phyloP scores from a whole-genome alignment of 139 green algal genomes.

The Micromonas pusilla region DNA sequence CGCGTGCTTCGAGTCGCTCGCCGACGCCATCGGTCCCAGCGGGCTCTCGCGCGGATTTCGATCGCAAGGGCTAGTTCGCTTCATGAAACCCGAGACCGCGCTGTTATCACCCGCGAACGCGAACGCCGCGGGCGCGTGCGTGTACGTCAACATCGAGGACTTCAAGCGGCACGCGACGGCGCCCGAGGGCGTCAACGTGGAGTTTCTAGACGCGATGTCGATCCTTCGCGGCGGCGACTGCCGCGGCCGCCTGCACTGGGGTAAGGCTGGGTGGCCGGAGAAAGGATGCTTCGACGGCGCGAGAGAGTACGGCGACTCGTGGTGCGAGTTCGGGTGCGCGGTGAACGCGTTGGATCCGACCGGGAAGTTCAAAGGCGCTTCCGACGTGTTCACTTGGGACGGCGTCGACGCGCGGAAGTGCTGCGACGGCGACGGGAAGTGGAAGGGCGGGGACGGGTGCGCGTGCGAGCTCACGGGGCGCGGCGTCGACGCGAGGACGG shows the following conservation, averaged over 20 bases:
- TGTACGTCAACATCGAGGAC: slow-evolving; percentile 78
- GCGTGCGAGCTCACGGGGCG: not conserved
- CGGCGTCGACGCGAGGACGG: too few species aligned
- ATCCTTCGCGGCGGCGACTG: slow-evolving; percentile 43
- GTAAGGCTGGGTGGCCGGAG: slow-evolving; percentile 29
- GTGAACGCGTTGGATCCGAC: slow-evolving; percentile 59
- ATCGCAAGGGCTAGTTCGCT: slow-evolving; percentile 48
- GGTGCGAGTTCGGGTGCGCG: slow-evolving; percentile 77
- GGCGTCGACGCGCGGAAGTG: not conserved
- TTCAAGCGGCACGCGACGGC: slow-evolving; percentile 20
- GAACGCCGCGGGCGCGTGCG: slow-evolving; percentile 42
- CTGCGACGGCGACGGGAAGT: not conserved
- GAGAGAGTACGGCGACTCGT: slow-evolving; percentile 53
- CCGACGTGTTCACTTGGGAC: not conserved
- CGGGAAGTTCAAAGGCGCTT: slow-evolving; percentile 54
- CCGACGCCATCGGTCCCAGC: slow-evolving; percentile 41
- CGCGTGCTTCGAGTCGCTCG: slow-evolving; percentile 45
- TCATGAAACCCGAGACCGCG: slow-evolving; percentile 51
- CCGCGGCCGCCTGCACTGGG: slow-evolving; percentile 65
- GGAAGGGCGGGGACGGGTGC: not conserved
- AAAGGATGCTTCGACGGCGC: slow-evolving; percentile 56
- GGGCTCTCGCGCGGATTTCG: slow-evolving; percentile 42
- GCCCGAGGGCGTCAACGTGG: slow-evolving; percentile 24
- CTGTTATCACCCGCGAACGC: slow-evolving; percentile 47
- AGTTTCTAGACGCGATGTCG: slow-evolving; percentile 34